Percentiles rank a stretch among this genome's conserved stretches.
Evolutionary conservation across 331 rosid species (phyloP).

Genomic region (Rhamnella rubrinervis): DNA sequence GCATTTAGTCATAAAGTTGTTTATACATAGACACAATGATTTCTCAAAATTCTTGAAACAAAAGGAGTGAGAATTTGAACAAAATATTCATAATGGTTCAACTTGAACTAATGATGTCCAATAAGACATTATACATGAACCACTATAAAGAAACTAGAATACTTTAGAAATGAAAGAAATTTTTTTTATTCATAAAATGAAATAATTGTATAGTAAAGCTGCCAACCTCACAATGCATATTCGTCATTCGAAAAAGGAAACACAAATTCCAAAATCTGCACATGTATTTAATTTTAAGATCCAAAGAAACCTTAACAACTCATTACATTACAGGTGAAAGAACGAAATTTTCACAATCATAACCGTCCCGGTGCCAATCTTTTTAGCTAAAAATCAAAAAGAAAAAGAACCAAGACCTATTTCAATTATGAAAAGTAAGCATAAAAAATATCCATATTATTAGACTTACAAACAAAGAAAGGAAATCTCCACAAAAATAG

Average conservation of each 20-base stretch:
- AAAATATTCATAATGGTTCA: slow-evolving; percentile 6
- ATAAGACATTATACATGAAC: no score
- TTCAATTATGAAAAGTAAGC: neutral
- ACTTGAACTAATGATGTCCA: neutral
- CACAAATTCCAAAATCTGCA: slow-evolving; percentile 11
- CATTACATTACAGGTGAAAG: neutral
- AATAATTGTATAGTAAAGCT: no score
- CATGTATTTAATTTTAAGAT: slow-evolving; percentile 7
- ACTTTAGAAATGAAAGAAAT: neutral
- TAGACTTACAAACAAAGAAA: no score
- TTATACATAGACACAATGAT: neutral
- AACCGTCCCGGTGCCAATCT: neutral
- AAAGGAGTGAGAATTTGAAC: neutral
- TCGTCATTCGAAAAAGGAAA: neutral
- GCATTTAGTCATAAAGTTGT: neutral
- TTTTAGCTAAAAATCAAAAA: no score
- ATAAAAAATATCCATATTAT: neutral
- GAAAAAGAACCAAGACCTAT: neutral
- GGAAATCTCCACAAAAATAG: no score
- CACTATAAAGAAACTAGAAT: neutral
- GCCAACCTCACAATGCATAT: no score
- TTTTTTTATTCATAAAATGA: neutral
- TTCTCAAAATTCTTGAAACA: neutral
- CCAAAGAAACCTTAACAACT: neutral
- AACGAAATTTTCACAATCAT: slow-evolving; percentile 11